Evolutionary conservation across 805 yeast genomes (phyloP), one percentile per base, ranked within the genome.

Genomic region (Kazachstania psychrophila): DNA sequence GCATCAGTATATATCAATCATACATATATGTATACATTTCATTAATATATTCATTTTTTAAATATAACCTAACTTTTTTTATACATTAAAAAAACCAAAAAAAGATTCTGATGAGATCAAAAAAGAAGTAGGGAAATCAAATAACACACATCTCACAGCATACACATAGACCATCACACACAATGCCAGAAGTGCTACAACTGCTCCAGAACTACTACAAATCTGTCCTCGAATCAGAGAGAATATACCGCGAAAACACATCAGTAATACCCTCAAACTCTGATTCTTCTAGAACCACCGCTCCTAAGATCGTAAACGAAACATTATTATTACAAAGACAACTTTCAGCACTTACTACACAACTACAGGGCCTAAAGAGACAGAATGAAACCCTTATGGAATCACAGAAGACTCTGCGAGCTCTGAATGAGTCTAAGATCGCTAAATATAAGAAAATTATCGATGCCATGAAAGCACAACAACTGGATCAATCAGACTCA

Each of bases 321-420:
- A 58, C 57, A 34, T 35, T 55, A n/a, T 28, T 48, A 4, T 44
- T 64, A 18, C 66, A 63, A 42, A 54, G 49, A 12, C 67, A 63
- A 40, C 35, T 64, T 5, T 41, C 55, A 12, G 59, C 52, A 37
- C 34, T 65, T 20, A 60, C 55, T n/a, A 34, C 54, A 3, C 64
- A 63, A 27, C 23, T 63, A 5, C 56, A 53, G 19, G 45, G 45
- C 10, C 37, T 58, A 8, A 53, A 49, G 22, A 50, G 48, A 25
- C 58, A 60, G 23, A 49, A 56, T n/a, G 61, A 57, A 14, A 49
- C 43, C 15, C 40, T 54, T 22, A 53, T 50, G 33, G 60, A 58
- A 31, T 40, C 52, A n/a, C 60, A 56, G n/a, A 56, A 52, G 22
- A 45, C 60, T 1, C 60, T 55, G 23, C 60, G 47, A 37, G 62